Evolutionary conservation across 306 rosid species (phyloP).

Genomic region (Quercus engelmannii): DNA sequence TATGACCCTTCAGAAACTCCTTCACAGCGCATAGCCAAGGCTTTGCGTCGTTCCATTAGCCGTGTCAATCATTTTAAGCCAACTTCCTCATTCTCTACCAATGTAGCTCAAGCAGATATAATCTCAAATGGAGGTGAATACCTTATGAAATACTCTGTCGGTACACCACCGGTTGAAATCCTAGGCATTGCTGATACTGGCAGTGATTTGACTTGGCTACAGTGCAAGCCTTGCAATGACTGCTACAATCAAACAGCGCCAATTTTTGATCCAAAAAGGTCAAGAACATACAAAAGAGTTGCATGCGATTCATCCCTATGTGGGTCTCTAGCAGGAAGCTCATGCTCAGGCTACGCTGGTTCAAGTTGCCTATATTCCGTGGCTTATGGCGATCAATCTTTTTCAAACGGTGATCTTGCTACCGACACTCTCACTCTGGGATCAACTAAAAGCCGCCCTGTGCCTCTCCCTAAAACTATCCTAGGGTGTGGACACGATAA

Average conservation of each 20-base stretch:
- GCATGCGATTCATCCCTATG: constrained; percentile 19
- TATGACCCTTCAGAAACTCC: background rate
- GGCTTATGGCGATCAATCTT: constrained; percentile 25
- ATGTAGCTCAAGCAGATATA: background rate
- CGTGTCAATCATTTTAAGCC: background rate
- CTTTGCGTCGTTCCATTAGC: constrained; percentile 8
- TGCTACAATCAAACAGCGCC: constrained; percentile 46
- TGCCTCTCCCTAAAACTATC: constrained; percentile 20
- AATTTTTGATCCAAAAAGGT: constrained; percentile 37
- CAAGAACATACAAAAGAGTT: constrained; percentile 21
- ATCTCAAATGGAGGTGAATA: constrained; percentile 15
- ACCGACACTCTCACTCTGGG: constrained; percentile 40
- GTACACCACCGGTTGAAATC: constrained; percentile 46
- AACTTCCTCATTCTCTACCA: background rate
- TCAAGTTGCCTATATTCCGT: constrained; percentile 22
- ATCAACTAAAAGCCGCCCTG: background rate
- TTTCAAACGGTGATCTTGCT: constrained; percentile 30
- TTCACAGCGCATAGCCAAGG: background rate
- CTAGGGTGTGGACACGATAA: constrained; percentile 49
- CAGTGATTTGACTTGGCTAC: constrained; percentile 54
- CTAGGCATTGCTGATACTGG: constrained; percentile 53
- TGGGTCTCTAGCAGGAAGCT: rapidly evolving
- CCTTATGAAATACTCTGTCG: constrained; percentile 37
- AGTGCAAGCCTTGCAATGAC: constrained; percentile 39
- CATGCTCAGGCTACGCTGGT: background rate